Base-by-base conservation (phyloP, 129 eudicot species). In the Scalesia atractyloides region DNA sequence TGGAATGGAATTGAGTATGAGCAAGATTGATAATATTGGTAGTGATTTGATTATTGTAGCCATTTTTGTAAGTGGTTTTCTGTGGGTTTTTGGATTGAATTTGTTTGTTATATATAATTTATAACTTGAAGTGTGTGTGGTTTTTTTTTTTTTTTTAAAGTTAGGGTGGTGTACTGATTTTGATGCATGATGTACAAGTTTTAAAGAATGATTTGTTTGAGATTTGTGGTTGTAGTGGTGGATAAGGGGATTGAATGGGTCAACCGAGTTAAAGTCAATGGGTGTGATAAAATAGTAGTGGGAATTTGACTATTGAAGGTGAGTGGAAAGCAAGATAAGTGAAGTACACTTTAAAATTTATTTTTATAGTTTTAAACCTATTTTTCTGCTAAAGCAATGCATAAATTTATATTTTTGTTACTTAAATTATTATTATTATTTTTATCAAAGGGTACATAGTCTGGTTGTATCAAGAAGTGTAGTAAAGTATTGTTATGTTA, bases 1-100 rank as follows among this genome's bases (percentile, higher is more conserved):
- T 54, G 67, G 68, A 43, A 63, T 70, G 50, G 57, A 78, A 70
- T 22, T 54, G 46, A 78, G 77, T 5, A 77, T 60, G 44, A 81
- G 9, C 7, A 81, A n/a, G 51, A 80, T 7, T 26, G 83, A 33
- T 47, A 71, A 5, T 1, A 48, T 30, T 53, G 73, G 53, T 0
- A 78, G 50, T 64, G 72, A 19, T 34, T 14, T 72, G 9, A 9
- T 54, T 18, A 30, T 4, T 11, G 68, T 36, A 50, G 76, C 70
- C 43, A 64, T 72, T 30, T 1, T 30, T 0, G 34, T 30, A 30
- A 51, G 68, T 49, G 66, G 19, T 26, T 62, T 76, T 49, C 17
- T 46, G 36, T 8, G 41, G 22, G 1, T 5, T 53, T 10, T 52
- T 61, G 58, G 1, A 12, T 64, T 64, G 37, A 58, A 16, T 17